Conservation (phyloP, 2,329 filamentous ascomycete genomes). For the Macrophomina pseudophaseolina region DNA sequence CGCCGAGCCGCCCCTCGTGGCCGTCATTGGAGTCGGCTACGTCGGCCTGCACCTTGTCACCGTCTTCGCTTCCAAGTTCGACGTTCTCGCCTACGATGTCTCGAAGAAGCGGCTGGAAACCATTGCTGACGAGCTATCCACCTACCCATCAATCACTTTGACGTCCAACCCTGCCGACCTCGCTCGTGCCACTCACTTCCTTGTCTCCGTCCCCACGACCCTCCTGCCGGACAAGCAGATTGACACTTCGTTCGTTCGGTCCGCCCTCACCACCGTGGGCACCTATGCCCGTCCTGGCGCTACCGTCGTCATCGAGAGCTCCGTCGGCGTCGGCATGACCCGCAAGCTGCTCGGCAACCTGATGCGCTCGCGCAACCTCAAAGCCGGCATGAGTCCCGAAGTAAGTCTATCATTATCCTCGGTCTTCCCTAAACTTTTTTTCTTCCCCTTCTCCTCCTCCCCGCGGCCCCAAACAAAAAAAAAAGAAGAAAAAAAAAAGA, state of each 20-base stretch:
- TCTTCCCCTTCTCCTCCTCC: constrained; percentile 61
- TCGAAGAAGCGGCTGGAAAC: constrained; percentile 18
- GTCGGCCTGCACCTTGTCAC: constrained; percentile 58
- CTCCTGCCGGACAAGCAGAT: constrained; percentile 54
- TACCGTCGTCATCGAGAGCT: constrained; percentile 59
- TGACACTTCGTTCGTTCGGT: constrained; percentile 54
- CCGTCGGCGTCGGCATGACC: constrained; percentile 62
- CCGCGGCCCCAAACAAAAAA: constrained; percentile 54
- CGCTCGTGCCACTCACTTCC: constrained; percentile 55
- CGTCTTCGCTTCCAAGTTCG: constrained; percentile 49
- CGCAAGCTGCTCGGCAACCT: constrained; percentile 56
- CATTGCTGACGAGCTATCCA: constrained; percentile 27
- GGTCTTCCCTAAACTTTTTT: constrained; percentile 35
- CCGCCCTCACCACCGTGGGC: constrained; percentile 51
- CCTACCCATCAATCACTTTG: constrained; percentile 42
- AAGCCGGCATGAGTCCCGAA: constrained; percentile 46
- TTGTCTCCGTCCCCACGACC: constrained; percentile 60
- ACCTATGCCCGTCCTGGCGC: constrained; percentile 51
- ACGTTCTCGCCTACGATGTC: constrained; percentile 47
- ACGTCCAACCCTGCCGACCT: constrained; percentile 49
- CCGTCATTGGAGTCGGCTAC: constrained; percentile 60
- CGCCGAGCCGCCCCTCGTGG: constrained; percentile 39
- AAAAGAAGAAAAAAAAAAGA: background rate
- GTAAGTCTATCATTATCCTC: constrained; percentile 46
- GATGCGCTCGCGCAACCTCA: constrained; percentile 33